A percentile compares a stretch with the other conserved stretches of the same genome.
These are phyloP conservation scores for Tausonia pullulans DNA, from an alignment of 1,284 basidiomycete species.

Conservation along the genomic window DNA sequence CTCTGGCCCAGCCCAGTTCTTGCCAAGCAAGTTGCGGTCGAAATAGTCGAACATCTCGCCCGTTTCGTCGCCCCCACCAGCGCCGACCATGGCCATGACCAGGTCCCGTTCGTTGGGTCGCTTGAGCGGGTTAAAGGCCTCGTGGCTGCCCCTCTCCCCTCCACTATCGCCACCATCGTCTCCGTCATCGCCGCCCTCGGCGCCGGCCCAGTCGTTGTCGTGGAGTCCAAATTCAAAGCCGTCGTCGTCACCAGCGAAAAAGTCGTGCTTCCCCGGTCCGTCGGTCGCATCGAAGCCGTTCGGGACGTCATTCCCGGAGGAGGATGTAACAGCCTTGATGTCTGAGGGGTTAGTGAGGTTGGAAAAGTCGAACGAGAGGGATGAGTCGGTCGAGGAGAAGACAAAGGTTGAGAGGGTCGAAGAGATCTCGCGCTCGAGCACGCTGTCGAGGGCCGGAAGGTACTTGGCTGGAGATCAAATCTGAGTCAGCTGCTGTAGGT, in stretches of 20 bases:
- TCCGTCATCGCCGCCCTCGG: slow-evolving; percentile 66
- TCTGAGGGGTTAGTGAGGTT: background rate
- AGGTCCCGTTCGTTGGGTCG: slow-evolving; percentile 61
- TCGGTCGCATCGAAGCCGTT: slow-evolving; percentile 7
- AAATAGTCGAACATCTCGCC: slow-evolving; percentile 81
- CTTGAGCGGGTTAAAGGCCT: slow-evolving; percentile 67
- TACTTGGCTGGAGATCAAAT: slow-evolving; percentile 14
- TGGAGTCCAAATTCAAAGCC: slow-evolving; percentile 16
- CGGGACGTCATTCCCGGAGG: background rate
- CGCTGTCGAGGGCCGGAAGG: slow-evolving; percentile 15
- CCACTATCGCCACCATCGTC: slow-evolving; percentile 51
- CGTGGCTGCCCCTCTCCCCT: slow-evolving; percentile 42
- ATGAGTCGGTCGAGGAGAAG: slow-evolving; percentile 10
- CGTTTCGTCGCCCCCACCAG: slow-evolving; percentile 39
- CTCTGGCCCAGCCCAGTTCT: slow-evolving; percentile 97
- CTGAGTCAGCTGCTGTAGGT: background rate
- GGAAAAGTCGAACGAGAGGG: slow-evolving; percentile 9
- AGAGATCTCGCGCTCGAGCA: slow-evolving; percentile 4
- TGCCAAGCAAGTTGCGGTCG: slow-evolving; percentile 64
- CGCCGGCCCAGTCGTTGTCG: slow-evolving; percentile 42
- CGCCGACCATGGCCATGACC: slow-evolving; percentile 70
- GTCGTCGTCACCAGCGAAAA: too few relatives aligned
- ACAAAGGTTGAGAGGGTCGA: slow-evolving; percentile 8
- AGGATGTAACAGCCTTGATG: background rate
- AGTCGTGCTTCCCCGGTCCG: too few relatives aligned